Evolutionary conservation across 1,284 basidiomycete species (phyloP), one percentile per base, ranked within the genome.

Genomic region (Taiwanofungus camphoratus): DNA sequence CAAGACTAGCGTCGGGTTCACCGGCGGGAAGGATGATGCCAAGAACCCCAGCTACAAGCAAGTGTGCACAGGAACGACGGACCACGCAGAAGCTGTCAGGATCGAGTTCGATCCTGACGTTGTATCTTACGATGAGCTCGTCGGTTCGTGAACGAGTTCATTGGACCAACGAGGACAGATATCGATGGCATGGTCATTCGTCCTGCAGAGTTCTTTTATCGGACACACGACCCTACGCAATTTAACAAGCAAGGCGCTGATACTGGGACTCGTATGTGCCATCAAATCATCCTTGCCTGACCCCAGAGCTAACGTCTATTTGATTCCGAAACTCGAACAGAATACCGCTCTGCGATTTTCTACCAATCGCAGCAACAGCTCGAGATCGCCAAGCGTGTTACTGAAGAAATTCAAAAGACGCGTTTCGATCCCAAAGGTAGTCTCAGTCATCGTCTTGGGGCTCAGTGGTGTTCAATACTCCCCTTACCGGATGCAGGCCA

Each of bases 331-430:
- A n/a, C n/a, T 5, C 33, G 8, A 12, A 37, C 63, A 88, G 89
- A 98, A 65, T 98, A 98, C 66, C 88, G 95, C 41, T 93, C 91
- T 2, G 91, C 82, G 18, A 94, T 99, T 61, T 98, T 93, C 67
- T 86, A 80, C 31, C 72, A 89, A 57, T 76, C 79, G 2, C 71
- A 77, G 1, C 86, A 89, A 57, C 95, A 99, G 65, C 72, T 73
- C 36, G 63, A 73, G 36, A 77, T 82, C 37, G 94, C 92, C 1
- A 74, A 81, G 55, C 76, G 80, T 34, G 83, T 98, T 2, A 95
- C 89, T 0, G 75, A 76, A 19, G 87, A 94, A 59, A 80, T 97
- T 1, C 88, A 96, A 66, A 79, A 77, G 49, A 88, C 88, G 64
- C 80, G 94, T 52, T 84, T 82, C 53, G 77, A 79, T n/a, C 77